Percentiles rank a stretch among this genome's conserved stretches.
Conservation (phyloP, 441 rosid species). For the Erysimum cheiri region DNA sequence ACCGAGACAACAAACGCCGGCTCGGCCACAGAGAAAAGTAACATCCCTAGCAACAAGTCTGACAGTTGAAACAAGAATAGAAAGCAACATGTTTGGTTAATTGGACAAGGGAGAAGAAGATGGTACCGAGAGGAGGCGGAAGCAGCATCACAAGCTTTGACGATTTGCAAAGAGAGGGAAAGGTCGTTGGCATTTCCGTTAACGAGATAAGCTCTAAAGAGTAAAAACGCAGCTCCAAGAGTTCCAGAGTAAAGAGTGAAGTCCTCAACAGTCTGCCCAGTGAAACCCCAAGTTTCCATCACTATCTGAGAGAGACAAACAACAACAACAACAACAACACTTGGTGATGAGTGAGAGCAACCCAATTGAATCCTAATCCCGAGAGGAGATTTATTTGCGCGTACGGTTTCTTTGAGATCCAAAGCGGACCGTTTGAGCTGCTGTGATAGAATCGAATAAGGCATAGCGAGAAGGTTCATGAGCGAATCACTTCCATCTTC, state of each 20-base stretch:
- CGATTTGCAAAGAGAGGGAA: constrained; percentile 53
- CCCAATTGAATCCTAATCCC: not conserved
- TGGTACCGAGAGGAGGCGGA: constrained; percentile 50
- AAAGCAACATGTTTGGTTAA: not conserved
- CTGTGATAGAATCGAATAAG: constrained; percentile 61
- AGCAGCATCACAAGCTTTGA: constrained; percentile 57
- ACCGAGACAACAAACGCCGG: constrained; percentile 64
- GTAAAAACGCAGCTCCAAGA: constrained; percentile 61
- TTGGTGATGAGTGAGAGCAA: constrained; percentile 17
- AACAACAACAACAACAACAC: not conserved
- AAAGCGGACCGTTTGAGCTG: constrained; percentile 66
- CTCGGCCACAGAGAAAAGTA: constrained; percentile 65
- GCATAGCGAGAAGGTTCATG: constrained; percentile 64
- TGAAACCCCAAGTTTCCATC: constrained; percentile 58
- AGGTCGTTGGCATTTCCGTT: constrained; percentile 54
- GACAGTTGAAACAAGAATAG: not conserved
- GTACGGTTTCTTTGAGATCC: constrained; percentile 75
- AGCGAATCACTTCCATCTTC: constrained; percentile 52
- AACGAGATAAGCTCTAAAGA: constrained; percentile 54
- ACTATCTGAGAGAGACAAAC: constrained; percentile 45
- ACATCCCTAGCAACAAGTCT: constrained; percentile 44
- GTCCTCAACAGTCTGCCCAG: constrained; percentile 52
- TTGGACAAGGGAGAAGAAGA: not conserved
- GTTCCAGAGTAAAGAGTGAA: constrained; percentile 56
- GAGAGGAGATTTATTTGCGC: not conserved